A percentile compares a stretch with the other conserved stretches of the same genome.
These are phyloP conservation scores for Penicillium sp. DNA, from an alignment of 2,329 filamentous ascomycete genomes.

Conservation along the genomic window DNA sequence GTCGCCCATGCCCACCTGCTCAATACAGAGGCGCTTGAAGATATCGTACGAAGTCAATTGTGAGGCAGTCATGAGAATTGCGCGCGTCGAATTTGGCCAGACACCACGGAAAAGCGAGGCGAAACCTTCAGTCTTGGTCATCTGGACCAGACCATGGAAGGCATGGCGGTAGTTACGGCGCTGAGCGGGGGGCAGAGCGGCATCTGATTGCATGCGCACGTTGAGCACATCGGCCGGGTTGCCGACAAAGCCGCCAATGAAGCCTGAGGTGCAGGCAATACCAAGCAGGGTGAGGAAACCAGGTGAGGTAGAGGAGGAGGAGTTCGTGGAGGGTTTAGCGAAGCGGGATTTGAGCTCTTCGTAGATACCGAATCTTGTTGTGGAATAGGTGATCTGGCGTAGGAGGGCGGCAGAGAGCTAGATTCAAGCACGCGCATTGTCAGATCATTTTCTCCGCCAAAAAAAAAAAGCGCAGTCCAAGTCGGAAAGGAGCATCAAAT, in stretches of 20 bases:
- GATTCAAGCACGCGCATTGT: slow-evolving; percentile 13
- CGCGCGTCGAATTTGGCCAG: slow-evolving; percentile 65
- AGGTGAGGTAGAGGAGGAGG: slow-evolving; percentile 57
- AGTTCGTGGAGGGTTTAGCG: slow-evolving; percentile 43
- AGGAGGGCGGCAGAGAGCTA: slow-evolving; percentile 86
- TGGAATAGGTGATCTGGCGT: slow-evolving; percentile 94
- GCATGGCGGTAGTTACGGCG: slow-evolving; percentile 89
- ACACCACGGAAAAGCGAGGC: slow-evolving; percentile 76
- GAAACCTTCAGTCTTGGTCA: slow-evolving; percentile 83
- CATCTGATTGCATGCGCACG: slow-evolving; percentile 96
- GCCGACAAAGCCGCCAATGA: slow-evolving; percentile 84
- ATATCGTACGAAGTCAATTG: slow-evolving; percentile 67
- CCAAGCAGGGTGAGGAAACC: slow-evolving; percentile 77
- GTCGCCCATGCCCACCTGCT: slow-evolving; percentile 57
- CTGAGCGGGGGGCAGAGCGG: slow-evolving; percentile 71
- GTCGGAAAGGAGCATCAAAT: not conserved
- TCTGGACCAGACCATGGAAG: slow-evolving; percentile 80
- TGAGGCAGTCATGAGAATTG: slow-evolving; percentile 68
- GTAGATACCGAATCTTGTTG: slow-evolving; percentile 94
- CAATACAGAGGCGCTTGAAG: slow-evolving; percentile 63
- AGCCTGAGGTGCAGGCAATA: slow-evolving; percentile 81
- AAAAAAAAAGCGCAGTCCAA: not conserved
- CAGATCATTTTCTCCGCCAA: not conserved
- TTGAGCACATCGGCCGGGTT: slow-evolving; percentile 97
- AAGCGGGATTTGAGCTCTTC: slow-evolving; percentile 82